phyloP scores from a whole-genome alignment of 768 basidiomycete species.

The Daedaleopsis sinensis region DNA sequence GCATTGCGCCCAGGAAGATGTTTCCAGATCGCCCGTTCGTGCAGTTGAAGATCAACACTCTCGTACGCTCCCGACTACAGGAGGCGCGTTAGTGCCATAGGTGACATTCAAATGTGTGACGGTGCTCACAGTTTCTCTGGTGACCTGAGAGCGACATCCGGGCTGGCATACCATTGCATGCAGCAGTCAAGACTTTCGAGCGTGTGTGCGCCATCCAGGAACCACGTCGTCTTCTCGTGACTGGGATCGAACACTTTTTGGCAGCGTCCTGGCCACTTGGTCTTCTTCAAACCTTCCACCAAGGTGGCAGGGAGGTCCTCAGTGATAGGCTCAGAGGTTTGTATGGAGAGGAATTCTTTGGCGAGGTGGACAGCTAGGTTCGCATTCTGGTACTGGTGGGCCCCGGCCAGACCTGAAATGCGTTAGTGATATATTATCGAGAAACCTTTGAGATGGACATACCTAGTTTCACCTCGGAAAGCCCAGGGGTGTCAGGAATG shows the following conservation, averaged over 20 bases:
- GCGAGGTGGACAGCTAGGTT: slow-evolving; percentile 79
- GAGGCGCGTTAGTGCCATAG: not conserved
- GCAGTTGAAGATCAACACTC: slow-evolving; percentile 92
- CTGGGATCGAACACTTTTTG: slow-evolving; percentile 75
- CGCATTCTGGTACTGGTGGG: slow-evolving; percentile 89
- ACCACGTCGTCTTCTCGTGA: slow-evolving; percentile 68
- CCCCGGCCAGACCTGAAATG: slow-evolving; percentile 74
- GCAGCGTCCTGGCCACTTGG: slow-evolving; percentile 95
- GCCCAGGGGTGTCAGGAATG: slow-evolving; percentile 51
- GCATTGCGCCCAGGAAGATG: slow-evolving; percentile 64
- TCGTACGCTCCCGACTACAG: slow-evolving; percentile 31
- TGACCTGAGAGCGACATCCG: slow-evolving; percentile 50
- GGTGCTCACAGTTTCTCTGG: slow-evolving; percentile 13
- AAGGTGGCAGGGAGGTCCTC: slow-evolving; percentile 53
- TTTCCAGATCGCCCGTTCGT: slow-evolving; percentile 86
- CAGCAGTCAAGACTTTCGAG: slow-evolving; percentile 87
- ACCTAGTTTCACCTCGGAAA: slow-evolving; percentile 68
- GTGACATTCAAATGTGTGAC: not conserved
- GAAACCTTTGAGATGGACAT: slow-evolving; percentile 15
- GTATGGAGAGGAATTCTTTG: slow-evolving; percentile 57
- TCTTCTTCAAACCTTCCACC: slow-evolving; percentile 60
- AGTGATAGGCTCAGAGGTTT: slow-evolving; percentile 31
- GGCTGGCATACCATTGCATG: slow-evolving; percentile 83
- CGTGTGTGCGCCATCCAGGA: slow-evolving; percentile 95
- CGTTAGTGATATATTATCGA: slow-evolving; percentile 3